Conservation (phyloP, 805 yeast genomes). For the Candida arabinofermentans region DNA sequence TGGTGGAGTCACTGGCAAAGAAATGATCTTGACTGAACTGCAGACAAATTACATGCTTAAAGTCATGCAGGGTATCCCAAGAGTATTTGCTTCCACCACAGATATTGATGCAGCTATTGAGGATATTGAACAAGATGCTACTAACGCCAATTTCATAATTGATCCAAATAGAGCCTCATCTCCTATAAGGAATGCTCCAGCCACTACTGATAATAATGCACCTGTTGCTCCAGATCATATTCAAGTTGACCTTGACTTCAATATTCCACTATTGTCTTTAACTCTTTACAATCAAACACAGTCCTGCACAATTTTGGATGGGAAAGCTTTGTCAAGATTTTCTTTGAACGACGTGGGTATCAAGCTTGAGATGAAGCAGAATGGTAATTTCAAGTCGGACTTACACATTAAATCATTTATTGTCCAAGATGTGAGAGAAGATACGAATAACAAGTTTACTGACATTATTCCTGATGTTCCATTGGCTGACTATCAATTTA, state of each 20-base stretch:
- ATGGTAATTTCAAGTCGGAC: slow-evolving; percentile 55
- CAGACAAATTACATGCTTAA: slow-evolving; percentile 59
- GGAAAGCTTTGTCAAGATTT: slow-evolving; percentile 48
- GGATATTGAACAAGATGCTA: slow-evolving; percentile 62
- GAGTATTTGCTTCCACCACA: slow-evolving; percentile 44
- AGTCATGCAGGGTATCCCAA: slow-evolving; percentile 51
- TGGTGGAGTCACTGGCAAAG: slow-evolving; percentile 61
- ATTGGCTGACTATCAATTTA: slow-evolving; percentile 66
- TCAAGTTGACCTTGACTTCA: slow-evolving; percentile 45
- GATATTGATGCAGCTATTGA: slow-evolving; percentile 41
- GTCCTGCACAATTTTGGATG: slow-evolving; percentile 30
- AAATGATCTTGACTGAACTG: slow-evolving; percentile 64
- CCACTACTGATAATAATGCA: background rate
- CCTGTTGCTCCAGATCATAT: slow-evolving; percentile 28
- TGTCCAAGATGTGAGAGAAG: slow-evolving; percentile 67
- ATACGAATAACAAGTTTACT: slow-evolving; percentile 64
- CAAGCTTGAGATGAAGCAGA: slow-evolving; percentile 45
- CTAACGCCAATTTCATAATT: slow-evolving; percentile 52
- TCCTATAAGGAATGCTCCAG: background rate
- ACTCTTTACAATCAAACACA: slow-evolving; percentile 54
- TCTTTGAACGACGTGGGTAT: slow-evolving; percentile 58
- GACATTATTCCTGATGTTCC: slow-evolving; percentile 73
- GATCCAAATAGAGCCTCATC: slow-evolving; percentile 12
- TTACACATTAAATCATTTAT: slow-evolving; percentile 68
- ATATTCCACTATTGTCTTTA: slow-evolving; percentile 60